Base-by-base conservation (phyloP, 148 eudicot species). In the Rheum nobile region DNA sequence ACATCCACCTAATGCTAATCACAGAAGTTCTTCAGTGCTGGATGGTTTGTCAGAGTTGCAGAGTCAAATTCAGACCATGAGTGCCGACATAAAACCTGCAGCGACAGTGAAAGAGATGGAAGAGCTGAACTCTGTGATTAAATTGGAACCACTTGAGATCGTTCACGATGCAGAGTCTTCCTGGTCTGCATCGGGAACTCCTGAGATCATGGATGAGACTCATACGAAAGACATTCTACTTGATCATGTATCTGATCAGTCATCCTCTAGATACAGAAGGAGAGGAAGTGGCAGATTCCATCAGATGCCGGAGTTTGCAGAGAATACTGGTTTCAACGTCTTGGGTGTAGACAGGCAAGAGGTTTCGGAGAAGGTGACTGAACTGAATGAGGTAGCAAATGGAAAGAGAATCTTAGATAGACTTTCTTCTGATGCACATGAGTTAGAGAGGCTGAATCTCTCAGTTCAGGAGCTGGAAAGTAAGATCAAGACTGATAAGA, bases 191-290 rank as follows among this genome's bases (percentile, higher is more conserved):
- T 29, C 61, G 0, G 61, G 61, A 54, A 54, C 61, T 22, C 61
- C 84, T 35, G 91, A 84, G 68, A 80, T 71, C 35, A 83, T 72
- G 68, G 87, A 73, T 26, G 83, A 88, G 43, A 80, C 79, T 52
- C 78, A 75, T 71, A 88, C 87, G 85, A 95, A 91, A 81, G 96
- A 95, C 74, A 91, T 94, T 77, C 98, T 90, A 50, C 86, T 91
- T 2, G 97, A 94, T 81, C 85, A 88, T 42, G 85, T 8, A 41
- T 41, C 43, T 41, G 43, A 41, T 41, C 10, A 41, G 1, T 41
- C 43, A 3, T 41, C 37, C 37, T 35, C 37, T 35, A 35, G 37
- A 2, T 35, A 35, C 37, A 35, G 37, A 35, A 35, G 37, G 4
- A 35, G 37, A 1, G 37, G 37, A 35, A 35, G 37, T 35, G 37